Percentiles rank a stretch among this genome's conserved stretches.
phyloP scores from a whole-genome alignment of 805 yeast species.

The Kurtzmaniella cleridarum region DNA sequence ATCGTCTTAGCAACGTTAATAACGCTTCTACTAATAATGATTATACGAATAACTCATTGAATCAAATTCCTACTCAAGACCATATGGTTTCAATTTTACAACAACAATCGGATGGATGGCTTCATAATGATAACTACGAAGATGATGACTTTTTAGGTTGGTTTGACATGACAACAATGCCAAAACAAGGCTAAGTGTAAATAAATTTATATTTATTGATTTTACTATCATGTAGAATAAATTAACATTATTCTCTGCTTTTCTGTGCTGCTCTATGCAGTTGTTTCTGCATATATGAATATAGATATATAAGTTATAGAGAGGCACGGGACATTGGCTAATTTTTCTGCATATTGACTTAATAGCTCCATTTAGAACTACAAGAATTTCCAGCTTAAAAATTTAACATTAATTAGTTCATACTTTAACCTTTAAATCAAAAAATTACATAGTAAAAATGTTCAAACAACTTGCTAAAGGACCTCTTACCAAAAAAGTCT shows the following conservation, averaged over 20 bases:
- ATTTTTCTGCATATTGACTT: not conserved
- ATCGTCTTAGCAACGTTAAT: not conserved
- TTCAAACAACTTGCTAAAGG: conserved; percentile 14
- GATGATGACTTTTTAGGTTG: conserved; percentile 91
- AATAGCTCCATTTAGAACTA: not conserved
- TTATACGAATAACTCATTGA: not conserved
- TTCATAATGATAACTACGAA: conserved; percentile 49
- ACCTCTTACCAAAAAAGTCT: conserved; percentile 1
- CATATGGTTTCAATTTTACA: conserved; percentile 61
- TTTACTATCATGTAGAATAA: too few species aligned
- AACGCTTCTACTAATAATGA: not conserved
- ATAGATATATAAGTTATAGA: too few species aligned
- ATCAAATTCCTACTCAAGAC: conserved; percentile 9
- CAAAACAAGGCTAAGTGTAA: conserved; percentile 3
- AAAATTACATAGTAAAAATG: conserved; percentile 9
- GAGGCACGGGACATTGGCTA: not conserved
- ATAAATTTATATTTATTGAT: not conserved
- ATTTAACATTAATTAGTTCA: not conserved
- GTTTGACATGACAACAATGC: conserved; percentile 66
- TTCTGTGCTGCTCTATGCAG: too few species aligned
- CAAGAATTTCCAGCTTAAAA: not conserved
- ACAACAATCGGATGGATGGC: conserved; percentile 82
- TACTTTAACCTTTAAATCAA: not conserved
- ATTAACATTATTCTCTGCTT: too few species aligned
- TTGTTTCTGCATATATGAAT: too few species aligned